Evolutionary conservation across 805 yeast genomes (phyloP).

Genomic region (Hemisphaericaspora nanyangensis): DNA sequence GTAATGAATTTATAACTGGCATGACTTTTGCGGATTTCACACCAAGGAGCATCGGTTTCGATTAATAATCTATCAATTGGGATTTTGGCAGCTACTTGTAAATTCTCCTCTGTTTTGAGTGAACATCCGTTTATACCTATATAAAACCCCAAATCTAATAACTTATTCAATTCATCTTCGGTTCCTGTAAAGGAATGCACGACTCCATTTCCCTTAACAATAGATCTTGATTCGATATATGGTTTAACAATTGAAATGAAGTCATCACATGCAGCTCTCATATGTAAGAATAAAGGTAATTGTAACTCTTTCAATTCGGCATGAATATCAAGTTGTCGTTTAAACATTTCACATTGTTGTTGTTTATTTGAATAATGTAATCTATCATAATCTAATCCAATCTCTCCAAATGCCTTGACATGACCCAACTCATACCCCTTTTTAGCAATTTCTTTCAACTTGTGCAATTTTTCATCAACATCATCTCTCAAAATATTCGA

Average conservation of each 20-base stretch:
- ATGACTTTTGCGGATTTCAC: constrained; percentile 84
- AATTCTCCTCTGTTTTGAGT: constrained; percentile 69
- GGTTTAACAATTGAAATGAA: constrained; percentile 64
- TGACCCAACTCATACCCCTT: constrained; percentile 46
- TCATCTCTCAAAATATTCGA: constrained; percentile 35
- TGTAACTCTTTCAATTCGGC: constrained; percentile 36
- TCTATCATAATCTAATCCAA: constrained; percentile 93
- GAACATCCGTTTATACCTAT: constrained; percentile 95
- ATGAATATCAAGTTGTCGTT: constrained; percentile 66
- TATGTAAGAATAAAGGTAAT: constrained; percentile 84
- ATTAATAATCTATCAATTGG: constrained; percentile 71
- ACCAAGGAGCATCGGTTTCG: constrained; percentile 99
- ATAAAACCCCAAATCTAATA: constrained; percentile 58
- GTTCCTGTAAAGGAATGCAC: constrained; percentile 96
- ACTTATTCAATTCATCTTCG: constrained; percentile 51
- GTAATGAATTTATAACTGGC: constrained; percentile 61
- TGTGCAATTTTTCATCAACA: constrained; percentile 40
- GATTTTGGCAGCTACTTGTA: constrained; percentile 59
- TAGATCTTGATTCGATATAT: constrained; percentile 44
- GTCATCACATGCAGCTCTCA: constrained; percentile 82
- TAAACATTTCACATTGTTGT: constrained; percentile 66
- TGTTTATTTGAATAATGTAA: constrained; percentile 68
- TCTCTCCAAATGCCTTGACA: constrained; percentile 88
- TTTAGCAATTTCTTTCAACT: constrained; percentile 47
- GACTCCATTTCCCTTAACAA: constrained; percentile 58